Evolutionary conservation across 148 eudicot species (phyloP).

Genomic region (Arbutus unedo): DNA sequence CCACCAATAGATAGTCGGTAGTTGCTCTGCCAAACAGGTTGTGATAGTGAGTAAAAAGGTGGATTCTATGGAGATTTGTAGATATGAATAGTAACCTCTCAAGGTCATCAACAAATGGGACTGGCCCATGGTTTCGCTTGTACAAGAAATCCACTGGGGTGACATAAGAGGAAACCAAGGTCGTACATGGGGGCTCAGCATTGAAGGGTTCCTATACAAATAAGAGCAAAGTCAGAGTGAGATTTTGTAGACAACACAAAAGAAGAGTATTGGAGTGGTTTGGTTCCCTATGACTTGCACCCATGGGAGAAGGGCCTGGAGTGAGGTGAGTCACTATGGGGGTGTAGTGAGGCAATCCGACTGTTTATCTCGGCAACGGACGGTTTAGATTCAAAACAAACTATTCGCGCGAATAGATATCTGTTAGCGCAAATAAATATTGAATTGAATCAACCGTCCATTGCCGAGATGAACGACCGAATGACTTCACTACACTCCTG

Average conservation of each 20-base stretch:
- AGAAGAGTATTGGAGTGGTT: slow-evolving; percentile 10
- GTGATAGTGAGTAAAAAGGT: neutral
- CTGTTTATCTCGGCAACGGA: too few species aligned
- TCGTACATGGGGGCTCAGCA: slow-evolving; percentile 83
- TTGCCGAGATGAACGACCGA: too few species aligned
- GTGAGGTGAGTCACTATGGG: too few species aligned
- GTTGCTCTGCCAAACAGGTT: neutral
- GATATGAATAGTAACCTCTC: slow-evolving; percentile 40
- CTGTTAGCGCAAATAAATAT: too few species aligned
- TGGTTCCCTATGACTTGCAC: too few species aligned
- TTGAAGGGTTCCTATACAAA: slow-evolving; percentile 73
- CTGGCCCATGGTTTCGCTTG: slow-evolving; percentile 95
- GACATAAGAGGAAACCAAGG: slow-evolving; percentile 72
- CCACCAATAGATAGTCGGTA: neutral
- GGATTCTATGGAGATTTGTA: neutral
- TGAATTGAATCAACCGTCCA: too few species aligned
- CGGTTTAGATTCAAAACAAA: too few species aligned
- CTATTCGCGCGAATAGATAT: too few species aligned
- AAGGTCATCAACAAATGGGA: slow-evolving; percentile 79
- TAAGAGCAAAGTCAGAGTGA: neutral
- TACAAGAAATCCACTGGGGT: slow-evolving; percentile 90
- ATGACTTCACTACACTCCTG: too few species aligned
- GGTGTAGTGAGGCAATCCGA: too few species aligned
- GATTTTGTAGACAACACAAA: neutral
- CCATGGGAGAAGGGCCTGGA: too few species aligned